These are phyloP conservation scores for Penicillium canescens DNA, from an alignment of 495 filamentous ascomycete genomes.

Conservation along the genomic window DNA sequence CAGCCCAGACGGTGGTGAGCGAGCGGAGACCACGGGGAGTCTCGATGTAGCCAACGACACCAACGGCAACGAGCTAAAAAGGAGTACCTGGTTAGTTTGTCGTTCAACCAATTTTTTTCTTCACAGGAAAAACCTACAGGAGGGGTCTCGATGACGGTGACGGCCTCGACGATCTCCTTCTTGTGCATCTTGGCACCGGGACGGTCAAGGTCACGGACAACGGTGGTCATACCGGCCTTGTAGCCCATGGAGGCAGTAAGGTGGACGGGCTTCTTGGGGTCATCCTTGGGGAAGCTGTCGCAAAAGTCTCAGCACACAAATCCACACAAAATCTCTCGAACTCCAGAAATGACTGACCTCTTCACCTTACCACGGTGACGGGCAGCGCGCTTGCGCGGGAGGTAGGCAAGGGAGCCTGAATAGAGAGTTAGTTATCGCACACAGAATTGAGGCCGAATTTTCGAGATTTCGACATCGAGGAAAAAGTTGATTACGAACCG, in stretches of 20 bases:
- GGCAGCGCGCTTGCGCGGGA: slow-evolving; percentile 95
- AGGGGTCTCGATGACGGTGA: slow-evolving; percentile 98
- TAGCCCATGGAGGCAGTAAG: slow-evolving; percentile 98
- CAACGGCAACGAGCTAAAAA: slow-evolving; percentile 92
- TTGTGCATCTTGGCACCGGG: slow-evolving; percentile 99
- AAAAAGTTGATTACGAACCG: slow-evolving; percentile 56
- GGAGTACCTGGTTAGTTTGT: slow-evolving; percentile 2
- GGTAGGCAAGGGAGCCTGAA: slow-evolving; percentile 81
- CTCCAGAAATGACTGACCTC: slow-evolving; percentile 61
- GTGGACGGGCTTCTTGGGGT: slow-evolving; percentile 99
- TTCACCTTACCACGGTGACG: slow-evolving; percentile 98
- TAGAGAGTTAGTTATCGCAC: slow-evolving; percentile 36
- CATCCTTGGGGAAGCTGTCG: slow-evolving; percentile 97
- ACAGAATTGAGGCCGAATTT: slow-evolving; percentile 26
- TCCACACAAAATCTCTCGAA: slow-evolving; percentile 16
- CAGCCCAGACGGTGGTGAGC: slow-evolving; percentile 98
- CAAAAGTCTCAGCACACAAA: slow-evolving; percentile 34
- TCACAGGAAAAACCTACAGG: slow-evolving; percentile 67
- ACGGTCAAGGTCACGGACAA: slow-evolving; percentile 99
- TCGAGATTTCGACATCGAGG: slow-evolving; percentile 25
- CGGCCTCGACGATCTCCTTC: slow-evolving; percentile 99
- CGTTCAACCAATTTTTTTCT: background rate
- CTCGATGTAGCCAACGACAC: slow-evolving; percentile 99
- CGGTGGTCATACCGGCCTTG: slow-evolving; percentile 99
- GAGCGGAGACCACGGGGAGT: slow-evolving; percentile 99